Percentiles rank a stretch among this genome's conserved stretches.
Conservation (phyloP, 495 filamentous ascomycete species). For the Cairneyella variabilis region DNA sequence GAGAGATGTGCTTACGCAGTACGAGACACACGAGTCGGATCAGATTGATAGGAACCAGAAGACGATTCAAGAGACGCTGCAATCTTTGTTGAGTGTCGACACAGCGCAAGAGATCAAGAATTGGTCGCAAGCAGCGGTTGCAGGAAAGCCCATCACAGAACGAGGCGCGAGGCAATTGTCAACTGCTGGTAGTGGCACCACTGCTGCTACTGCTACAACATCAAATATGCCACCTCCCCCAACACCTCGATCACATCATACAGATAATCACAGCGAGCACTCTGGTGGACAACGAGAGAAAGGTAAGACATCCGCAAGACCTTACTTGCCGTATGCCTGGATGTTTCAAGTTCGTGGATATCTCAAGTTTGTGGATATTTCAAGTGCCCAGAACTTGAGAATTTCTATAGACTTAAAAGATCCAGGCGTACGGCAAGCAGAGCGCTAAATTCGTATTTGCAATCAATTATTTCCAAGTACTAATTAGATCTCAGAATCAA, state of each 20-base stretch:
- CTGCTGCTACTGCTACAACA: conserved; percentile 24
- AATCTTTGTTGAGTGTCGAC: conserved; percentile 80
- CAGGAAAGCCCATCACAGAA: conserved; percentile 40
- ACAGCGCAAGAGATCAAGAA: conserved; percentile 87
- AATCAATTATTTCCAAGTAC: too few relatives aligned
- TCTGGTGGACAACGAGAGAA: conserved; percentile 36
- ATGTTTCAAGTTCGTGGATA: too few relatives aligned
- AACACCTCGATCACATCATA: conserved; percentile 37
- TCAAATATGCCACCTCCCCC: conserved; percentile 27
- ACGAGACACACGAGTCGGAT: conserved; percentile 90
- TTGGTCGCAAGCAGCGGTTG: conserved; percentile 55
- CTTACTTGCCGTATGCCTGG: too few relatives aligned
- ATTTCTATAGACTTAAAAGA: too few relatives aligned
- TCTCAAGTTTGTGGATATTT: too few relatives aligned
- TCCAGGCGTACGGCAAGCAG: too few relatives aligned
- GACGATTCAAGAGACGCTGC: conserved; percentile 77
- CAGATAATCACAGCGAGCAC: conserved; percentile 59
- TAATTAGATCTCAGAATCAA: too few relatives aligned
- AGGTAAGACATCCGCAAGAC: too few relatives aligned
- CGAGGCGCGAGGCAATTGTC: conserved; percentile 27
- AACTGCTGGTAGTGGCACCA: conserved; percentile 33
- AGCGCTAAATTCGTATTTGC: too few relatives aligned
- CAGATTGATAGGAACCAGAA: conserved; percentile 73
- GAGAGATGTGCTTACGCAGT: conserved; percentile 87
- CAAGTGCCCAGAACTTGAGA: too few relatives aligned